Base-by-base conservation (phyloP, 305 asterid species). In the Fraxinus dipetala region DNA sequence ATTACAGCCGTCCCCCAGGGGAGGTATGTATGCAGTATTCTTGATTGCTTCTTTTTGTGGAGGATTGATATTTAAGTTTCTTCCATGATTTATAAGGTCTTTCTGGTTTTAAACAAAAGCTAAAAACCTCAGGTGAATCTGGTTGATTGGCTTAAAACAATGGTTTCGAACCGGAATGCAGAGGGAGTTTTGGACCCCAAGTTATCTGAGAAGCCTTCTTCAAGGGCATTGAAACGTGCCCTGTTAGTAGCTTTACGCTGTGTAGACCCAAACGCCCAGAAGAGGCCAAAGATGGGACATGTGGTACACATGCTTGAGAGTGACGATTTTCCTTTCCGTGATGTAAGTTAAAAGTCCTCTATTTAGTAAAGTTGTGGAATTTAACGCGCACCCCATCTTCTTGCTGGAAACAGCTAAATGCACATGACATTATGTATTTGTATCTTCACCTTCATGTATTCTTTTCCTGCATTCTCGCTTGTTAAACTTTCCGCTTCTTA, bases 241-340 rank as follows among this genome's bases (percentile, higher is more conserved):
- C 93, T 95, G 85, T 87, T 93, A 87, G 96, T 93, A 54, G 98
- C 97, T 51, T 85, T 95, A 73, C 93, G 97, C 16, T 95, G 98
- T 80, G 98, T 95, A 1, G 98, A 95, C 81, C 98, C 97, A 26
- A 92, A 90, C 80, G 54, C 97, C 76, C 97, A 92, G 83, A 95
- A 95, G 89, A 86, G 98, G 90, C 98, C 98, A 2, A 93, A 92
- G 88, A 95, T 95, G 98, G 98, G 98, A 11, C 97, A 95, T 84
- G 97, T 93, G 2, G 87, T 95, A 56, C 98, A 95, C 91, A 95
- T 92, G 98, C 92, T 95, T 43, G 98, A 95, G 85, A 96, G 94
- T 8, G 97, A 95, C 34, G 98, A 95, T 78, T 93, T 92, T 75
- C 97, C 95, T 72, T 91, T 90, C 82, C 95, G 97, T 54, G 98